A percentile compares a stretch with the other conserved stretches of the same genome.
Evolutionary conservation across 2,329 filamentous ascomycete species (phyloP).

Genomic region (Orbilia blumenaviensis): DNA sequence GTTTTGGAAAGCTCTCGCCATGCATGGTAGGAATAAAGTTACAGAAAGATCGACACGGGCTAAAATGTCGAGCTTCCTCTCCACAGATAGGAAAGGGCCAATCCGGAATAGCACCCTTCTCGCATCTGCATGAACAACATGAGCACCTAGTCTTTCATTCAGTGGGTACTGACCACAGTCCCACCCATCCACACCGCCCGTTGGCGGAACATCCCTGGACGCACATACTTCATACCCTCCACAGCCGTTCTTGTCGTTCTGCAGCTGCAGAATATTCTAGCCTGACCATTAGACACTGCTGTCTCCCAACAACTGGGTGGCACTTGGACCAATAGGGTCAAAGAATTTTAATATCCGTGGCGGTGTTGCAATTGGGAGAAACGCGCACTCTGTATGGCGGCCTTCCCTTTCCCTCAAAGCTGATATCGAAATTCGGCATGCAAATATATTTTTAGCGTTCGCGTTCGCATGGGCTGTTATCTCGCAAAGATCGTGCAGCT

Average conservation of each 20-base stretch:
- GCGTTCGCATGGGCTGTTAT: neutral
- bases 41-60: conserved; percentile 30
- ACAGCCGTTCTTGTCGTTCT: conserved; percentile 39
- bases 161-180: conserved; percentile 19
- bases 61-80: conserved; percentile 20
- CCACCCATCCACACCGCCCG: conserved; percentile 13
- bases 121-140: conserved; percentile 13
- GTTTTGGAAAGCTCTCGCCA: conserved; percentile 4
- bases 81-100: neutral
- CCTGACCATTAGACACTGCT: neutral
- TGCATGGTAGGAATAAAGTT: conserved; percentile 32
- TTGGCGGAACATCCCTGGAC: conserved; percentile 30
- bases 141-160: neutral
- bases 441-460: neutral
- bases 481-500: neutral
- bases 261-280: conserved; percentile 49
- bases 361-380: conserved; percentile 41
- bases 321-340: conserved; percentile 30
- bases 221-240: conserved; percentile 12
- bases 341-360: conserved; percentile 12
- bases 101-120: conserved; percentile 18
- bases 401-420: neutral
- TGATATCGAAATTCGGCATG: neutral
- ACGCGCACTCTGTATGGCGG: neutral
- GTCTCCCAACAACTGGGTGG: neutral